These are phyloP conservation scores for Venustampulla echinocandica DNA, from an alignment of 495 filamentous ascomycete genomes.

Conservation along the genomic window DNA sequence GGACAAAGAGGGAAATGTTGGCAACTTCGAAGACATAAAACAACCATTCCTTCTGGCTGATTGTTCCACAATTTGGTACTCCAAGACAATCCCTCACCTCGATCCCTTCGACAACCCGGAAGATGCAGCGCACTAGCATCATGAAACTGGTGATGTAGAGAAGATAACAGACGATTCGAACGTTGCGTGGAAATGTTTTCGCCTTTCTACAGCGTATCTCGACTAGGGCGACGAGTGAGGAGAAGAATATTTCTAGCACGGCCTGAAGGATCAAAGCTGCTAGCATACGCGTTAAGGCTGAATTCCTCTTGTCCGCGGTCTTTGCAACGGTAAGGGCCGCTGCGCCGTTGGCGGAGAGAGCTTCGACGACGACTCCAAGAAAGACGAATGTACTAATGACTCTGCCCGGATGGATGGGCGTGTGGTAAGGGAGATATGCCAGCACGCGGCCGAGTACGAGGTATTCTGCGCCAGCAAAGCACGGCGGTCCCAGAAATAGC, in stretches of 20 bases:
- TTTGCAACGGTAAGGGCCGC: constrained; percentile 8
- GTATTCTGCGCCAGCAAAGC: constrained; percentile 45
- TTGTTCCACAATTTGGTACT: constrained; percentile 24
- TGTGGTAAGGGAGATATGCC: constrained; percentile 18
- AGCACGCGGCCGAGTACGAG: constrained; percentile 42
- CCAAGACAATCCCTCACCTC: constrained; percentile 20
- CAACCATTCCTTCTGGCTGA: background rate
- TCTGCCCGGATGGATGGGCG: constrained; percentile 32
- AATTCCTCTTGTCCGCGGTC: no score
- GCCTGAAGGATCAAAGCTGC: constrained; percentile 57
- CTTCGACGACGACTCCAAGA: constrained; percentile 30
- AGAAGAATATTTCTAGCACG: constrained; percentile 50
- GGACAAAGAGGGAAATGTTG: background rate
- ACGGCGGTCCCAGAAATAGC: constrained; percentile 38
- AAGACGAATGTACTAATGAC: constrained; percentile 31
- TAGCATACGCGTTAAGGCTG: constrained; percentile 43
- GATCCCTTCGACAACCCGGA: constrained; percentile 32
- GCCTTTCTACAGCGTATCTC: constrained; percentile 25
- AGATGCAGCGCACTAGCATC: constrained; percentile 32
- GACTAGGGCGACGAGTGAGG: constrained; percentile 39
- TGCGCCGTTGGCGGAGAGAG: constrained; percentile 31
- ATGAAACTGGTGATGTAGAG: constrained; percentile 34
- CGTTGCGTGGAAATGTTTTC: constrained; percentile 25
- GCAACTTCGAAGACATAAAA: background rate
- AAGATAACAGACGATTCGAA: constrained; percentile 28